A percentile compares a stretch with the other conserved stretches of the same genome.
These are phyloP conservation scores for Colletotrichum orchidophilum DNA, from an alignment of 2,329 filamentous ascomycete genomes.

Conservation along the genomic window DNA sequence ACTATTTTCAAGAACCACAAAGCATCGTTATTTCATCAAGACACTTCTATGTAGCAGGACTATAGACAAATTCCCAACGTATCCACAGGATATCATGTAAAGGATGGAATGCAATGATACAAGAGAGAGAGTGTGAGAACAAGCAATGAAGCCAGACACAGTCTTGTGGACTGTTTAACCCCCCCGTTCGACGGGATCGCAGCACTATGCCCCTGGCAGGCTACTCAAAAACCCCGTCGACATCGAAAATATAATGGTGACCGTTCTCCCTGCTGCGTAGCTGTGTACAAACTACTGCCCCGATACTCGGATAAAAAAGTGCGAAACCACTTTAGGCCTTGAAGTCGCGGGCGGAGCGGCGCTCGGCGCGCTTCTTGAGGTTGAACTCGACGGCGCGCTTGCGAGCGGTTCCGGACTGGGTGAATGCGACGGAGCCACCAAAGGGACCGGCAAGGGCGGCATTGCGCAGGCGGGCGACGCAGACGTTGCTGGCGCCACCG, in stretches of 20 bases:
- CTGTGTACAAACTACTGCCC: neutral
- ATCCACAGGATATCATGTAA: conserved; percentile 32
- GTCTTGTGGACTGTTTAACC: neutral
- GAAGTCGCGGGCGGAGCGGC: conserved; percentile 33
- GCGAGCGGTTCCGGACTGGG: conserved; percentile 65
- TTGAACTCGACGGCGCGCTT: conserved; percentile 69
- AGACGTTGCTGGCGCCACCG: conserved; percentile 69
- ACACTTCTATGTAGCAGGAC: conserved; percentile 17
- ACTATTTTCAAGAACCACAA: conserved; percentile 19
- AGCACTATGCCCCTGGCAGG: conserved; percentile 10
- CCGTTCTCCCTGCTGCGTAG: neutral
- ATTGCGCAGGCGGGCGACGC: conserved; percentile 72
- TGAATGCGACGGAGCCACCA: conserved; percentile 73
- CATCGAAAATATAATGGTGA: neutral
- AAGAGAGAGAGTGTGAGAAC: neutral
- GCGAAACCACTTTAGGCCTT: conserved; percentile 18
- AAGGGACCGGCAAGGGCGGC: conserved; percentile 70
- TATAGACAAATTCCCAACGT: conserved; percentile 21
- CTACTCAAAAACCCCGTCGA: neutral
- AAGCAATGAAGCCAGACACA: neutral
- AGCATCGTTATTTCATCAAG: conserved; percentile 26
- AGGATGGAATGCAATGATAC: conserved; percentile 5
- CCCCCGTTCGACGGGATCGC: neutral
- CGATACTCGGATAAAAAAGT: conserved; percentile 7
- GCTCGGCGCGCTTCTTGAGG: conserved; percentile 46